Percentiles rank a stretch among this genome's conserved stretches.
These are phyloP conservation scores for Gnomoniopsis smithogilvyi DNA, from an alignment of 2,329 filamentous ascomycete species.

Conservation along the genomic window DNA sequence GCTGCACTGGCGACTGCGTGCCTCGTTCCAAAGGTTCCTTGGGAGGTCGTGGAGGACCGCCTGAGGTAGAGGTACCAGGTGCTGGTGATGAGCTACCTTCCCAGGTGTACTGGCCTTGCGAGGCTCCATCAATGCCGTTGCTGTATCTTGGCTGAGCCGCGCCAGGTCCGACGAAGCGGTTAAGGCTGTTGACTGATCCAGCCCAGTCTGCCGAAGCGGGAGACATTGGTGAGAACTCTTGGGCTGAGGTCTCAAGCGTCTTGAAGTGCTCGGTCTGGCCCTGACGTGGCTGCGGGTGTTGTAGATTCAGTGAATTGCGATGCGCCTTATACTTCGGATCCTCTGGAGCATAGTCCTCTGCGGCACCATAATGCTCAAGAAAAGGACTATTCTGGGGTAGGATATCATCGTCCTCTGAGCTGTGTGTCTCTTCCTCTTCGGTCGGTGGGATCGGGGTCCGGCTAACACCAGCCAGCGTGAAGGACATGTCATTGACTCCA, in stretches of 20 bases:
- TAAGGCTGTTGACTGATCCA: constrained; percentile 56
- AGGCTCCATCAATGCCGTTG: constrained; percentile 34
- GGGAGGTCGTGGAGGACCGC: constrained; percentile 54
- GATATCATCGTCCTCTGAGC: neutral
- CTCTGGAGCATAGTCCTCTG: constrained; percentile 36
- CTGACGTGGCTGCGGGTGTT: constrained; percentile 74
- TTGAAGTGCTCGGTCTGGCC: constrained; percentile 74
- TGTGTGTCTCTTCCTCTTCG: constrained; percentile 1
- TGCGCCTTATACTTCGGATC: constrained; percentile 82
- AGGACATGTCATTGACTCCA: constrained; percentile 15
- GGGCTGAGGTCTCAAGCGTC: constrained; percentile 69
- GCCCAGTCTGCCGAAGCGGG: constrained; percentile 59
- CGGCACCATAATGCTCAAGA: constrained; percentile 35
- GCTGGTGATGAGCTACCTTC: constrained; percentile 37
- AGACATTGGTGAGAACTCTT: constrained; percentile 60
- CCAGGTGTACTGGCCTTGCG: constrained; percentile 22
- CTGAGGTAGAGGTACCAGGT: constrained; percentile 21
- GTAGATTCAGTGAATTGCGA: constrained; percentile 74
- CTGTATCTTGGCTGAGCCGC: constrained; percentile 42
- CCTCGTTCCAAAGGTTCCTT: constrained; percentile 56
- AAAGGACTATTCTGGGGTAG: constrained; percentile 19
- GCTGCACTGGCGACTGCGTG: constrained; percentile 24
- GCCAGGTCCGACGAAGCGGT: constrained; percentile 37
- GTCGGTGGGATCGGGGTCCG: constrained; percentile 8
- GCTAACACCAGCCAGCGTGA: constrained; percentile 18